These are phyloP conservation scores for Primulina tabacum DNA, from an alignment of 257 asterid species.

Conservation along the genomic window DNA sequence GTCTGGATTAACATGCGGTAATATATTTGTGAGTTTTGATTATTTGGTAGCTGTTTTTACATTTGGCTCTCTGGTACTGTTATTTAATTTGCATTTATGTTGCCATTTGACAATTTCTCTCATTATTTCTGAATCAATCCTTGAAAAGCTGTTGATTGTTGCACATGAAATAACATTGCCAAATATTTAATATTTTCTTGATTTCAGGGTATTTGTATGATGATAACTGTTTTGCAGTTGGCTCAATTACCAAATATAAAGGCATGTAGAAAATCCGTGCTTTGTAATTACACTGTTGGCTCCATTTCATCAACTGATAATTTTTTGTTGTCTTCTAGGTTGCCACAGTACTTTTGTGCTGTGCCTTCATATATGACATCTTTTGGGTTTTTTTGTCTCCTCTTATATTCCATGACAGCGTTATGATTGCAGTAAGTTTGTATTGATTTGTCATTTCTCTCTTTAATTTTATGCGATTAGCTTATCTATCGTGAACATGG, in stretches of 20 bases:
- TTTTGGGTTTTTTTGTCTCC: conserved; percentile 99
- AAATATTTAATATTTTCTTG: conserved; percentile 27
- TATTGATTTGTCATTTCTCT: conserved; percentile 15
- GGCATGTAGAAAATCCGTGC: conserved; percentile 39
- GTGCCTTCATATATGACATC: conserved; percentile 91
- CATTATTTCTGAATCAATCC: conserved; percentile 14
- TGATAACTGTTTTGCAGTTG: conserved; percentile 86
- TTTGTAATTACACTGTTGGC: conserved; percentile 5
- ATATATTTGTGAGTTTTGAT: conserved; percentile 7
- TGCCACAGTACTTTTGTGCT: conserved; percentile 86
- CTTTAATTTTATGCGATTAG: conserved; percentile 10
- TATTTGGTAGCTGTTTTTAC: conserved; percentile 1
- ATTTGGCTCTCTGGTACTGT: conserved; percentile 3
- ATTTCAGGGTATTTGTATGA: conserved; percentile 91
- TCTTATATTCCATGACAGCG: conserved; percentile 87
- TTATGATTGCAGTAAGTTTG: conserved; percentile 86
- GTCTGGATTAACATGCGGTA: conserved; percentile 16
- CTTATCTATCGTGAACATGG: conserved; percentile 10
- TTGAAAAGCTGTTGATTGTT: conserved; percentile 20
- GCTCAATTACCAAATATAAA: conserved; percentile 94
- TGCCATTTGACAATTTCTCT: conserved; percentile 16
- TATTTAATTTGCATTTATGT: conserved; percentile 1
- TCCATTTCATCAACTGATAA: conserved; percentile 21
- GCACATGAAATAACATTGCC: conserved; percentile 21
- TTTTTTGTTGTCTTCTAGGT: conserved; percentile 49